Conservation (phyloP, 768 basidiomycete genomes). For the Cubamyces lactineus region DNA sequence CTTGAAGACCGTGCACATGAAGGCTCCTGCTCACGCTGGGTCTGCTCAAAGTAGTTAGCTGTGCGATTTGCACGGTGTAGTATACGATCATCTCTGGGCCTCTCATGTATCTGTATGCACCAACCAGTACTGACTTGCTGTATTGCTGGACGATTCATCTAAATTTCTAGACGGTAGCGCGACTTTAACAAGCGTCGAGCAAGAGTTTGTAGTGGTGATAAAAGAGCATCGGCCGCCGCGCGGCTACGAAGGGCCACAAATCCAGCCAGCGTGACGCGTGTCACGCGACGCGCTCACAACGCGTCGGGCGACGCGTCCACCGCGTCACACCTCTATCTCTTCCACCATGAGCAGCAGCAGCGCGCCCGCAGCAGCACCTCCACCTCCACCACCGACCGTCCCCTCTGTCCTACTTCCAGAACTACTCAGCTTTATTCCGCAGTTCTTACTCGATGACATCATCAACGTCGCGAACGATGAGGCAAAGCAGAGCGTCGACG, state of each 20-base stretch:
- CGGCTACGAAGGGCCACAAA: no score
- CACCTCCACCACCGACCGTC: constrained; percentile 28
- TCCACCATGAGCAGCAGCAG: constrained; percentile 24
- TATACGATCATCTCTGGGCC: no score
- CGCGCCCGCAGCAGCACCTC: constrained; percentile 3
- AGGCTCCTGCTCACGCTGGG: background rate
- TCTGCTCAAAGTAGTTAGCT: no score
- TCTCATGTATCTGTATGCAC: no score
- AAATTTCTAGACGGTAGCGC: no score
- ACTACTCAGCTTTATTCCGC: constrained; percentile 82
- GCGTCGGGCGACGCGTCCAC: constrained; percentile 11
- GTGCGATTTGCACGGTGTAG: no score
- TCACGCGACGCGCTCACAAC: constrained; percentile 14
- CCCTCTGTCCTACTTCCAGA: constrained; percentile 65
- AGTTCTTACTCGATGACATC: constrained; percentile 84
- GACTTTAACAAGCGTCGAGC: no score
- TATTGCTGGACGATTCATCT: no score
- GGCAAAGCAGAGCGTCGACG: constrained; percentile 76
- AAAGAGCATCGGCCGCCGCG: no score
- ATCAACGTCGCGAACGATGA: constrained; percentile 83
- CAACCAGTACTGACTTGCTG: no score
- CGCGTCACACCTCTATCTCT: constrained; percentile 11
- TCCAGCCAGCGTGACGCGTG: background rate
- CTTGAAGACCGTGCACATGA: constrained; percentile 20
- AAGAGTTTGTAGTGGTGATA: no score